Evolutionary conservation across 2,329 filamentous ascomycete species (phyloP), one percentile per base, ranked within the genome.

Genomic region (Metarhizium robertsii): DNA sequence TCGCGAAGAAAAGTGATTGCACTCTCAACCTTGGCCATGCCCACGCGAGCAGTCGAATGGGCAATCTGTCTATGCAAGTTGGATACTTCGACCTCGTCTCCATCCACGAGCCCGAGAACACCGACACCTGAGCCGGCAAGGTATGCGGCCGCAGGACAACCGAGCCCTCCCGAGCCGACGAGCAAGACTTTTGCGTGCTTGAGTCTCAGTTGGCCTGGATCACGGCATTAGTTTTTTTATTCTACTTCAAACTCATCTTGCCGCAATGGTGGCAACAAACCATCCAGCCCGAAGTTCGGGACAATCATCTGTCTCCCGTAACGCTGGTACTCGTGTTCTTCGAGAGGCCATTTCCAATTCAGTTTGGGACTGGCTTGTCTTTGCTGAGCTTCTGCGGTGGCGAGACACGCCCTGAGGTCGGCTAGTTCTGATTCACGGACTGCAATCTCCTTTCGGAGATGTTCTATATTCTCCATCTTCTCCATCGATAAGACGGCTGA

Each of bases 291-390:
- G 58, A 96, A 77, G 56, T 87, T 82, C 0, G 90, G 87, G 58
- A 96, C 83, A 60, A 97, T 92, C 75, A 97, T 85, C 72, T 96
- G 92, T 43, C 92, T 79, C 7, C 90, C 91, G 73, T 97, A 97
- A 58, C 92, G 81, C 60, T 83, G 83, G 68, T 96, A 96, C 63
- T 96, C 91, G 5, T 87, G 81, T 16, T 77, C 73, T 4, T 73
- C 70, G 2, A 96, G 75, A 0, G 88, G 89, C 86, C 89, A 92
- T 60, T 74, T 80, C 72, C 73, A 75, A 0, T 50, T 30, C 16
- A 10, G 6, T 18, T 45, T 6, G 6, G 18, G 6, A 20, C 51
- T 40, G 1, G 55, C 52, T 14, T 56, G 50, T 11, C 50, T 45
- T 20, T 57, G 53, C n/a, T 61, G 57, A 1, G 66, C 60, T 58